Percentiles rank a stretch among this genome's conserved stretches.
These are phyloP conservation scores for Neurospora sp. DNA, from an alignment of 495 filamentous ascomycete species.

Conservation along the genomic window DNA sequence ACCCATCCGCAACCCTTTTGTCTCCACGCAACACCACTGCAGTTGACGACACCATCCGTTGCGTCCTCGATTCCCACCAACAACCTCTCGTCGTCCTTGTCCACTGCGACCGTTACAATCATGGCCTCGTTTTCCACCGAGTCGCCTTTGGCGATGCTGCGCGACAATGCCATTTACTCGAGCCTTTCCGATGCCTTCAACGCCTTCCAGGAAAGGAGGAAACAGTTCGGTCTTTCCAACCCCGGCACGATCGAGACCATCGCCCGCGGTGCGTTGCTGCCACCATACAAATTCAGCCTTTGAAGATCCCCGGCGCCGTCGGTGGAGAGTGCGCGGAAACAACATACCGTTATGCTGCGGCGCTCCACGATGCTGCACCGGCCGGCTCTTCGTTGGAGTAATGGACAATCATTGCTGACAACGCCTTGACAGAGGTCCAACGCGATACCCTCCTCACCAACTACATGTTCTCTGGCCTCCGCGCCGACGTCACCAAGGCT, in stretches of 20 bases:
- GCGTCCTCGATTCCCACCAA: not conserved
- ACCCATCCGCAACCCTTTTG: not conserved
- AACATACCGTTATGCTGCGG: not conserved
- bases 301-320: not conserved
- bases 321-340: not conserved
- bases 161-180: slow-evolving; percentile 59
- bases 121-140: slow-evolving; percentile 38
- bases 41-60: not conserved
- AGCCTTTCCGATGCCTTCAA: slow-evolving; percentile 67
- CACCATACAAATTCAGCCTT: not conserved
- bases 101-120: slow-evolving; percentile 16
- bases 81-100: not conserved
- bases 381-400: not conserved
- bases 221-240: slow-evolving; percentile 77
- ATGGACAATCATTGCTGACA: slow-evolving; percentile 8
- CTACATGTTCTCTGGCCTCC: slow-evolving; percentile 88
- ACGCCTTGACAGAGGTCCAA: slow-evolving; percentile 56
- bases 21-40: not conserved
- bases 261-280: slow-evolving; percentile 38
- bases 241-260: slow-evolving; percentile 90
- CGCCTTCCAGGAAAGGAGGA: slow-evolving; percentile 76
- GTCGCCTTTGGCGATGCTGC: slow-evolving; percentile 55
- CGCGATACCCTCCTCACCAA: slow-evolving; percentile 91
- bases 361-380: not conserved
- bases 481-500: slow-evolving; percentile 90